Evolutionary conservation across 441 rosid species (phyloP).

Genomic region (Euphorbia celastroides): DNA sequence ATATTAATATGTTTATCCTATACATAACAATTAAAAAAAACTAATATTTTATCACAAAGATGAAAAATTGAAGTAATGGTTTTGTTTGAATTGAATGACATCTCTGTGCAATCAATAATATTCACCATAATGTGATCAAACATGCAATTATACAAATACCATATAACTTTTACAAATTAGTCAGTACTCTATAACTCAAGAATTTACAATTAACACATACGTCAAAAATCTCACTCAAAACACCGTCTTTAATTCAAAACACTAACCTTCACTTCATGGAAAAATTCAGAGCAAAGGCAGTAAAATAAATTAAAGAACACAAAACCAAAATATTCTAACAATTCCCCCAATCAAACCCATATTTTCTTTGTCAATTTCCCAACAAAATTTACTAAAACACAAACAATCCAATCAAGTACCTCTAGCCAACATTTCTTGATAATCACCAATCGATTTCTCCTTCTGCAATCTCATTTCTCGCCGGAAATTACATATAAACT

Average conservation of each 20-base stretch:
- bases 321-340: neutral
- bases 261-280: neutral
- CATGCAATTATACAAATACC: too few species aligned
- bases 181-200: neutral
- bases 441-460: conserved; percentile 50
- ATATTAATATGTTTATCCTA: too few species aligned
- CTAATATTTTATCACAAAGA: too few species aligned
- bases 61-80: too few species aligned
- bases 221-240: neutral
- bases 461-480: conserved; percentile 54
- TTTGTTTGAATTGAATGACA: too few species aligned
- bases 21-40: too few species aligned
- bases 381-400: neutral
- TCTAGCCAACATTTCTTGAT: conserved; percentile 63
- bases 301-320: neutral
- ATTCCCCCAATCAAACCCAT: neutral
- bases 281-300: neutral
- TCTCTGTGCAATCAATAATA: too few species aligned
- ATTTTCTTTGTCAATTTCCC: neutral
- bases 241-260: neutral
- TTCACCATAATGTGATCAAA: too few species aligned
- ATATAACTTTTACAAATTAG: neutral
- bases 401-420: conserved; percentile 24
- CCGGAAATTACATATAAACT: conserved; percentile 56
- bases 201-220: neutral